Evolutionary conservation across 1,139 yeast species (phyloP).

Genomic region (Geotrichum australiense): DNA sequence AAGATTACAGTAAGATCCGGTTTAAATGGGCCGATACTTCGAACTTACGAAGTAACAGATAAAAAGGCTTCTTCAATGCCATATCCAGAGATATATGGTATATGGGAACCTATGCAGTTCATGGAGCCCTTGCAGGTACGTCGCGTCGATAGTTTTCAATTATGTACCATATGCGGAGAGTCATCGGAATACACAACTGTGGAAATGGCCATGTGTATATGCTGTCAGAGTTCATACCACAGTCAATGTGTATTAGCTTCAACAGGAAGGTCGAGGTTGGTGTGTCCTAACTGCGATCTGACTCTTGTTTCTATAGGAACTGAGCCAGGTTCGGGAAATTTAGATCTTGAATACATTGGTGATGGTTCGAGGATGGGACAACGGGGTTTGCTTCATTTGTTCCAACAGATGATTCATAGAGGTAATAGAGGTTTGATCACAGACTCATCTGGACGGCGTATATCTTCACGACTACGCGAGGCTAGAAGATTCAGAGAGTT

Average conservation of each 20-base stretch:
- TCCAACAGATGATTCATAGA: not conserved
- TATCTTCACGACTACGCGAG: slow-evolving; percentile 10
- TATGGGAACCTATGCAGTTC: slow-evolving; percentile 7
- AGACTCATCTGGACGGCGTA: slow-evolving; percentile 3
- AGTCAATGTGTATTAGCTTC: slow-evolving; percentile 4
- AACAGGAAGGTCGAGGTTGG: not conserved
- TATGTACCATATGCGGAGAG: slow-evolving; percentile 8
- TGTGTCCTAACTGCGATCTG: slow-evolving; percentile 8
- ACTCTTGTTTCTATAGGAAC: slow-evolving; percentile 2
- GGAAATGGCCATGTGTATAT: slow-evolving; percentile 11
- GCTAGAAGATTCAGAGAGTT: slow-evolving; percentile 5
- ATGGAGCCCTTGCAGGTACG: slow-evolving; percentile 1
- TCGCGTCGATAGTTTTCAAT: not conserved
- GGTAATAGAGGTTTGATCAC: slow-evolving; percentile 7
- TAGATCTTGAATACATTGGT: not conserved
- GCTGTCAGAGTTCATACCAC: slow-evolving; percentile 10
- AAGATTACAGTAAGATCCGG: slow-evolving; percentile 22
- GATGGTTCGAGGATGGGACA: not conserved
- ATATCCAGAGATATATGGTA: slow-evolving; percentile 12
- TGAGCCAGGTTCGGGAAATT: not conserved
- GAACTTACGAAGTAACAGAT: slow-evolving; percentile 15
- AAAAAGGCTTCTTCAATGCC: slow-evolving; percentile 16
- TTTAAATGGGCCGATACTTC: slow-evolving; percentile 19
- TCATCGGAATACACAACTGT: slow-evolving; percentile 3
- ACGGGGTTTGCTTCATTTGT: slow-evolving; percentile 1